Evolutionary conservation across 2,329 filamentous ascomycete genomes (phyloP), one percentile per base, ranked within the genome.

Genomic region (Phoma sp.): DNA sequence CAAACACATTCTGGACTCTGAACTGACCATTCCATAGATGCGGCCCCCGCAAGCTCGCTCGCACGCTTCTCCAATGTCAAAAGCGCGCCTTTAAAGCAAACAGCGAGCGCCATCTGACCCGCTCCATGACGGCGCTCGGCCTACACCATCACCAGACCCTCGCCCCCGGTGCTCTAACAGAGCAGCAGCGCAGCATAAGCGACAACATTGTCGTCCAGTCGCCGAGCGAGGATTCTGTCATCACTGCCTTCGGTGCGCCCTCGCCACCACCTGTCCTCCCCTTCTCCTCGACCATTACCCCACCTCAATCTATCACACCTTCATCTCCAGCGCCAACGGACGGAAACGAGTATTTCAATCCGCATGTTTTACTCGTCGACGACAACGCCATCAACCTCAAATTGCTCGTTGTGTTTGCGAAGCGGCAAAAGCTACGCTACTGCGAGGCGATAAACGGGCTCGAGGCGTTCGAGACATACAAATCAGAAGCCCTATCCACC

Each of bases 331-430:
- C 45, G 12, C 57, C 55, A 12, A 61, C 43, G 6, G 64, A 60
- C 25, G 53, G 32, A n/a, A 55, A 37, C 39, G 63, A 67, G 27
- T 69, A 72, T 47, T 72, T 71, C 45, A 67, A 58, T 24, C 70
- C 71, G 1, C 62, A 68, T 27, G 59, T 74, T 21, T 64, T 74
- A 13, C 64, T 73, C 29, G 70, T 73, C 40, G 70, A 74, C 53
- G 71, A 74, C 53, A 74, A 74, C 55, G 61, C 62, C 10, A 73
- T 73, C 60, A 74, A 74, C 43, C 63, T 72, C 33, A 72, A 71
- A 40, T 64, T 73, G 22, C 64, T 74, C 27, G 70, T 76, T 17
- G 79, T 80, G 63, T 82, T 81, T 43, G 65, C 68, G n/a, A 67
- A 67, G 41, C 70, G 70, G 10, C 63, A 73, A 48, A 61, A 60